Evolutionary conservation across 768 basidiomycete genomes (phyloP).

Genomic region (Russula compacta): DNA sequence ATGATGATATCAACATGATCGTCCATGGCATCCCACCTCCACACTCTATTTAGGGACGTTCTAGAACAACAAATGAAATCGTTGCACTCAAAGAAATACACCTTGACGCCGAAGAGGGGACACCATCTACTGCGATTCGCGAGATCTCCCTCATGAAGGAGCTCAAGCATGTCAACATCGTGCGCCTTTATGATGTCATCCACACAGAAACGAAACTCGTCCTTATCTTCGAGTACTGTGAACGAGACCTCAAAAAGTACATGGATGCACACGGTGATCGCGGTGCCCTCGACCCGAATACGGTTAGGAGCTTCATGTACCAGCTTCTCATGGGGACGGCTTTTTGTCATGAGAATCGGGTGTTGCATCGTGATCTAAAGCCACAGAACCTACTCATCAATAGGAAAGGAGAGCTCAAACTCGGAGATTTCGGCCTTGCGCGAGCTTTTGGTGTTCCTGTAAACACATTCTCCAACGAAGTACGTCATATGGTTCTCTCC

Average conservation of each 20-base stretch:
- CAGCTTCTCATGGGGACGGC: conserved; percentile 95
- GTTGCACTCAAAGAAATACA: conserved; percentile 99
- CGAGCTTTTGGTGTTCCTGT: conserved; percentile 98
- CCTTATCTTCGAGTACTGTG: conserved; percentile 97
- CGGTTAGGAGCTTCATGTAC: conserved; percentile 94
- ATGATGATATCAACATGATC: conserved; percentile 11
- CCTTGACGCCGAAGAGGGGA: conserved; percentile 98
- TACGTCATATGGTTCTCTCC: conserved; percentile 22
- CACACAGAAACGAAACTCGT: conserved; percentile 98
- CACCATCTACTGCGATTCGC: conserved; percentile 95
- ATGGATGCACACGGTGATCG: conserved; percentile 98
- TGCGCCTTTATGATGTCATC: conserved; percentile 96
- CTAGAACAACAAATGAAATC: conserved; percentile 95
- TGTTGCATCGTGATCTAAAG: conserved; percentile 94
- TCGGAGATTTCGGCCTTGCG: conserved; percentile 97
- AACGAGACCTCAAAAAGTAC: conserved; percentile 97
- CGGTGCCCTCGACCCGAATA: conserved; percentile 82
- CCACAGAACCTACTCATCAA: conserved; percentile 98
- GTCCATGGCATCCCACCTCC: conserved; percentile 1
- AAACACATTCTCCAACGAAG: conserved; percentile 98
- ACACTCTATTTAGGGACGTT: conserved; percentile 60
- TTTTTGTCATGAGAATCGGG: conserved; percentile 98
- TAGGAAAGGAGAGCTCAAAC: conserved; percentile 90
- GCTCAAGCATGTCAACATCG: conserved; percentile 97
- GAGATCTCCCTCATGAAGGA: conserved; percentile 99